A percentile compares a stretch with the other conserved stretches of the same genome.
phyloP scores from a whole-genome alignment of 2,329 filamentous ascomycete species.

The Colletotrichum liaoningense region DNA sequence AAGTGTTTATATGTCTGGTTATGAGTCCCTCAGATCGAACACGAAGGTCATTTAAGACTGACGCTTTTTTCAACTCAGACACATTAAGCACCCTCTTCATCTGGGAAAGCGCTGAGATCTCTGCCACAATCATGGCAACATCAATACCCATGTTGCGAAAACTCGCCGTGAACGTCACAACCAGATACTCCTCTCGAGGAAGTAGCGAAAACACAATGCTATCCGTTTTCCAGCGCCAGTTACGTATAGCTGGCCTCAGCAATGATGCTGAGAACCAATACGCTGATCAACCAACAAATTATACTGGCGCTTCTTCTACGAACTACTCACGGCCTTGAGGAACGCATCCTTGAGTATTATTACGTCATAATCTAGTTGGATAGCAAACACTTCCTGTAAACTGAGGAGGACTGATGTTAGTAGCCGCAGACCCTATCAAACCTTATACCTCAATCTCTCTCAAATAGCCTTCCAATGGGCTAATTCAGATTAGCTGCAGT shows the following conservation, averaged over 20 bases:
- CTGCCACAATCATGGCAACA: not conserved
- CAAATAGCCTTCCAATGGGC: too few relatives aligned
- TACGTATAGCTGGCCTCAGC: not conserved
- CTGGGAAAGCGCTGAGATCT: not conserved
- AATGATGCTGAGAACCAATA: not conserved
- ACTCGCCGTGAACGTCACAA: not conserved
- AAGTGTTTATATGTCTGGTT: not conserved
- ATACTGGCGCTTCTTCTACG: not conserved
- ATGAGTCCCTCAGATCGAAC: rapidly evolving
- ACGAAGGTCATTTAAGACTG: not conserved
- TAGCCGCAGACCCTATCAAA: too few relatives aligned
- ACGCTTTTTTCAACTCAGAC: not conserved
- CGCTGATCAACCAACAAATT: not conserved
- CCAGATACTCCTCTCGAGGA: not conserved
- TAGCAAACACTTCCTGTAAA: too few relatives aligned
- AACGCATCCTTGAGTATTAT: not conserved
- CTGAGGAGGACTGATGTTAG: too few relatives aligned
- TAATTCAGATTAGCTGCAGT: too few relatives aligned
- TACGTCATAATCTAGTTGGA: too few relatives aligned
- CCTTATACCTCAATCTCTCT: too few relatives aligned
- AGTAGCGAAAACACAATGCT: not conserved
- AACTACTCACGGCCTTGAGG: not conserved
- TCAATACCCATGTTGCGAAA: not conserved
- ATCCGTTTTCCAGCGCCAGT: not conserved
- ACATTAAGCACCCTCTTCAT: not conserved